Percentiles rank a stretch among this genome's conserved stretches.
These are phyloP conservation scores for Cyberlindnera xishuangbannaensis DNA, from an alignment of 805 yeast species.

Conservation along the genomic window DNA sequence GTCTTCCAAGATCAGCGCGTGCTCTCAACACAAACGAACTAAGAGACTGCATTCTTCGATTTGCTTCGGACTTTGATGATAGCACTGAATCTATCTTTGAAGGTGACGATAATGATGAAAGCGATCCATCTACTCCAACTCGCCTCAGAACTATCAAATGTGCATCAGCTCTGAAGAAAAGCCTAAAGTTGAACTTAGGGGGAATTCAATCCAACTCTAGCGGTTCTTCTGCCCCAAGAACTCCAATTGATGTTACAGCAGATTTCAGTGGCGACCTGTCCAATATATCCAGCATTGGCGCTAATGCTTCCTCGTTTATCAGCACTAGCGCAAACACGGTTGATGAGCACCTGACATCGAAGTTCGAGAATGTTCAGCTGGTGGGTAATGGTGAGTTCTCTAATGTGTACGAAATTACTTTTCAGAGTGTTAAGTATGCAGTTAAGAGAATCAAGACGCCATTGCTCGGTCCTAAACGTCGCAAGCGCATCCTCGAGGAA, in stretches of 20 bases:
- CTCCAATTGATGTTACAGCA: constrained; percentile 21
- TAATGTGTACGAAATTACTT: constrained; percentile 74
- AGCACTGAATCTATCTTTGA: constrained; percentile 25
- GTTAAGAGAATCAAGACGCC: constrained; percentile 80
- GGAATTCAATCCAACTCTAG: constrained; percentile 17
- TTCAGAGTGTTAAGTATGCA: constrained; percentile 64
- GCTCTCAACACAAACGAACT: constrained; percentile 34
- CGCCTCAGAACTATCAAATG: constrained; percentile 24
- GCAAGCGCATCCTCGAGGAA: constrained; percentile 63
- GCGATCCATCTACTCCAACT: constrained; percentile 42
- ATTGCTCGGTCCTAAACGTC: constrained; percentile 49
- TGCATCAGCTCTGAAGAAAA: constrained; percentile 10
- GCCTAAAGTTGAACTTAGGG: constrained; percentile 6
- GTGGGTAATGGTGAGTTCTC: constrained; percentile 90
- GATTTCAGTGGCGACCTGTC: constrained; percentile 18
- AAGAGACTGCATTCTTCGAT: constrained; percentile 34
- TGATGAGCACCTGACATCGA: constrained; percentile 41
- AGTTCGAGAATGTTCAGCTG: constrained; percentile 56
- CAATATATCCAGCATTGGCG: constrained; percentile 20
- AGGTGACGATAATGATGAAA: constrained; percentile 14
- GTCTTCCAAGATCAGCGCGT: constrained; percentile 23
- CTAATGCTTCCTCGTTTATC: constrained; percentile 14
- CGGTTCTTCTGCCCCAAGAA: constrained; percentile 27
- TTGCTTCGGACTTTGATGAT: constrained; percentile 38
- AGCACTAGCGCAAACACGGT: constrained; percentile 20